Evolutionary conservation across 2,329 filamentous ascomycete genomes (phyloP), one percentile per base, ranked within the genome.

Genomic region (Zasmidium cellare): DNA sequence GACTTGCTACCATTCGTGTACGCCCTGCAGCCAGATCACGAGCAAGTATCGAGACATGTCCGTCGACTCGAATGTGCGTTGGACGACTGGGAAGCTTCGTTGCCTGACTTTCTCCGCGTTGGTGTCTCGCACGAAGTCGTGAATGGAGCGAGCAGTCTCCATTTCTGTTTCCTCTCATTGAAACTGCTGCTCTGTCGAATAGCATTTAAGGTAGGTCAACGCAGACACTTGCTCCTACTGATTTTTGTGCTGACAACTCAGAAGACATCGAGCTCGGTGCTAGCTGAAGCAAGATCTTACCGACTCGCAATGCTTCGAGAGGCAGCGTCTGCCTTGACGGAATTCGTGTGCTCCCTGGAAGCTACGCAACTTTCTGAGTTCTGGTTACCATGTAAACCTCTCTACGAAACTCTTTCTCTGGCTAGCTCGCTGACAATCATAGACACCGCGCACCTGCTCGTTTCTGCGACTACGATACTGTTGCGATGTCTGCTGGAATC

Each of bases 401-500:
- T 6, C 25, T 28, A 28, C 11, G 25, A n/a, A n/a, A n/a, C n/a
- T 28, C 6, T 11, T 11, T 11, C 5, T 28, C 6, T 28, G 25
- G 25, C 25, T 11, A 11, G 5, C 5, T 28, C 11, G 25, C 25
- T 28, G 25, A 28, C 11, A 5, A 28, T 11, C 11, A 5, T 11
- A 28, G 25, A 28, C 25, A 81, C 79, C 51, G 80, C 80, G 1
- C 81, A 83, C 57, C 74, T 83, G 20, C 73, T 83, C 16, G 82
- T 82, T 1, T 81, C 80, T 18, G 81, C 80, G 3, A 77, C 80
- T n/a, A 83, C 79, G 0, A 75, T 82, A 7, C 74, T 81, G 11
- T 75, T 84, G 20, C 76, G 81, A 44, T 81, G 80, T 67, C 75
- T 78, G 2, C 72, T 84, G 24, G 79, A 84, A 65, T 80, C 81